Conservation (phyloP, 768 basidiomycete genomes). For the Psilocybe subaeruginosa region DNA sequence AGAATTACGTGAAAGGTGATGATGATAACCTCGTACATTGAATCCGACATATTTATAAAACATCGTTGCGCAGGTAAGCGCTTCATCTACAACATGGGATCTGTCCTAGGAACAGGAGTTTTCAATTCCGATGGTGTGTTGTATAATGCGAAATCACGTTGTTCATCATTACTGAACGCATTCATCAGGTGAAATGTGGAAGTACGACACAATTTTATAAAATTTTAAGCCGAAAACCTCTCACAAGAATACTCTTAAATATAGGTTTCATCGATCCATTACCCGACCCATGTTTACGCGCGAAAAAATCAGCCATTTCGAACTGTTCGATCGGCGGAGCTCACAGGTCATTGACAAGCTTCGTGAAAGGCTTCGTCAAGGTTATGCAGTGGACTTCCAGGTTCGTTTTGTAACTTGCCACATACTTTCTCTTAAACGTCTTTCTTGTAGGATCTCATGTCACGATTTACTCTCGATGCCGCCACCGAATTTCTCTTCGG, state of each 20-base stretch:
- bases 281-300: constrained; percentile 67
- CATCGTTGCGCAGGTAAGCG: constrained; percentile 35
- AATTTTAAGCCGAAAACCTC: not conserved
- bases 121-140: constrained; percentile 67
- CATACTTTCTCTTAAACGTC: not conserved
- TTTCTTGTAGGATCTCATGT: constrained; percentile 50
- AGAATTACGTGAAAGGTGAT: constrained; percentile 61
- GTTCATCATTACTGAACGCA: not conserved
- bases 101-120: constrained; percentile 64
- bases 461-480: constrained; percentile 67
- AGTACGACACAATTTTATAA: constrained; percentile 24
- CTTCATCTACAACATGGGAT: constrained; percentile 45
- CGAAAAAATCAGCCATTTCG: constrained; percentile 62
- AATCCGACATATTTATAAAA: not conserved
- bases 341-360: constrained; percentile 45
- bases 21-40: not conserved
- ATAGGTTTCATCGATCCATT: constrained; percentile 64
- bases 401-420: constrained; percentile 24
- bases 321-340: constrained; percentile 60
- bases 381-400: constrained; percentile 63
- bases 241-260: not conserved
- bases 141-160: not conserved
- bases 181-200: constrained; percentile 38
- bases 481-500: constrained; percentile 72
- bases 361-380: constrained; percentile 49